Evolutionary conservation across 1,284 basidiomycete genomes (phyloP), one percentile per base, ranked within the genome.

Genomic region (Salmacisia buchloeana): DNA sequence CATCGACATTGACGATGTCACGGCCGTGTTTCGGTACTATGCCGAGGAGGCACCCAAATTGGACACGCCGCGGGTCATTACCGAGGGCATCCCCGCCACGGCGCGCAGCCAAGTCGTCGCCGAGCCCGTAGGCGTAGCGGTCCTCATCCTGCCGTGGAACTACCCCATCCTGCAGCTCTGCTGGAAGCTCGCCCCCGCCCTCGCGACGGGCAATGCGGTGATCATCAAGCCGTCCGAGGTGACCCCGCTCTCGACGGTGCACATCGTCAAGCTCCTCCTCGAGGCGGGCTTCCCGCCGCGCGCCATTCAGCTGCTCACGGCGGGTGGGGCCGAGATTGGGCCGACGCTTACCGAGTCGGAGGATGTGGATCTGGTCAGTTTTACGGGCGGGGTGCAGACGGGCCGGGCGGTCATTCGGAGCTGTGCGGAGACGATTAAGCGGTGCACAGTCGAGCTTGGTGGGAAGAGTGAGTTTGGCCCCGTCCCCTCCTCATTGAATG

Each of bases 141-240:
- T 77, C 21, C 68, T 79, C 33, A 79, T 79, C 52, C 70, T 74
- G 38, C 78, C 78, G 1, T 79, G 78, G 78, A 79, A 79, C 70
- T 79, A 75, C 43, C 77, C 77, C 0, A 64, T 79, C 43, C 66
- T 79, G 33, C 77, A 79, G 52, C 70, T 79, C 46, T 79, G 76
- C 68, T 79, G 77, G 77, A 72, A 80, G 64, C 69, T 80, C 12
- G 78, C 77, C 2, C 78, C 78, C 1, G 78, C 78, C 21, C 69
- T 80, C 13, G 77, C 71, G 0, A 71, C 77, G 4, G 78, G 78
- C 36, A 80, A 80, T 49, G 69, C 67, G 12, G 70, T 74, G 29
- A 78, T 80, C 60, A 72, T 80, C 68, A 80, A 80, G 66, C 78
- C 78, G 3, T 77, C 75, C n/a, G 78, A 80, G 58, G 77, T 80